Conservation (phyloP, 345 rosid genomes). For the Eutrema heterophyllum region DNA sequence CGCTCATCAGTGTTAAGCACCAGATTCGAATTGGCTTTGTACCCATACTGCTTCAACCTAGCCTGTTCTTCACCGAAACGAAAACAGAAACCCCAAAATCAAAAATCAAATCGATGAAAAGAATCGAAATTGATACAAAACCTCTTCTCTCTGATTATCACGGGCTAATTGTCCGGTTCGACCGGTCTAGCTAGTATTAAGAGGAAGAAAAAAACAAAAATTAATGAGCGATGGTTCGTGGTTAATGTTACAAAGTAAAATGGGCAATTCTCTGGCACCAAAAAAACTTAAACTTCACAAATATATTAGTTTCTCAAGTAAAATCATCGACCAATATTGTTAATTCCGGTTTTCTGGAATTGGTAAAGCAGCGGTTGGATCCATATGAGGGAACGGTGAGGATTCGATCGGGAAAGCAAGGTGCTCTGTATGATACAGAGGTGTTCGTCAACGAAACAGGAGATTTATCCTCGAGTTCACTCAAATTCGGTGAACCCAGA, state of each 20-base stretch:
- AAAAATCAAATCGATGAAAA: not conserved
- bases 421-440: slow-evolving; percentile 19
- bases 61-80: slow-evolving; percentile 55
- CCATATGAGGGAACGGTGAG: not conserved
- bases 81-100: slow-evolving; percentile 2
- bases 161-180: no score
- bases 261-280: no score
- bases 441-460: slow-evolving; percentile 24
- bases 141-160: not conserved
- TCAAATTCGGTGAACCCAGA: slow-evolving; percentile 15
- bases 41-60: slow-evolving; percentile 80
- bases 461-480: slow-evolving; percentile 33
- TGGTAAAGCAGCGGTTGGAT: no score
- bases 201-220: no score
- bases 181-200: no score
- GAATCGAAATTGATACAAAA: not conserved
- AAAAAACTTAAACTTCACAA: no score
- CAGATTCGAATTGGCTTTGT: slow-evolving; percentile 69
- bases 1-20: slow-evolving; percentile 74
- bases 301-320: no score
- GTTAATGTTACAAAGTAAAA: no score
- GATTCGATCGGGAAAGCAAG: not conserved
- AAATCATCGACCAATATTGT: not conserved
- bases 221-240: no score
- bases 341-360: not conserved